Percentiles rank a stretch among this genome's conserved stretches.
Evolutionary conservation across 1,139 yeast genomes (phyloP).

Genomic region (Ashbya aceris): DNA sequence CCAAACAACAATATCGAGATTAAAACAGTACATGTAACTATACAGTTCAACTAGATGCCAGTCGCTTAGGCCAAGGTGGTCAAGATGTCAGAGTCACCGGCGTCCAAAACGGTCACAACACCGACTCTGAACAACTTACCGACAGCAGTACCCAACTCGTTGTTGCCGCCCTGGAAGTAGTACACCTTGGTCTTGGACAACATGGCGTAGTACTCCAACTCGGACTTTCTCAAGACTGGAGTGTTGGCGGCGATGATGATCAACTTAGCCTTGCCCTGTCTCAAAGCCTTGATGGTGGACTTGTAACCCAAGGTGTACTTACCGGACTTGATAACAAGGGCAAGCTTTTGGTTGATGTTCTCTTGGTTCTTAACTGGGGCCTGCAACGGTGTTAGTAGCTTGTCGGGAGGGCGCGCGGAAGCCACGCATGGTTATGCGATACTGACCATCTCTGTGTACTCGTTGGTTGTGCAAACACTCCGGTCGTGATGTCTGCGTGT

Average conservation of each 20-base stretch:
- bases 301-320: conserved; percentile 99
- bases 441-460: conserved; percentile 97
- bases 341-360: conserved; percentile 96
- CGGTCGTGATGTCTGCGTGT: conserved; percentile 47
- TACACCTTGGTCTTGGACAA: conserved; percentile 93
- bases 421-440: not conserved
- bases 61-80: conserved; percentile 30
- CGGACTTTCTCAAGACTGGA: conserved; percentile 99
- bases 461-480: conserved; percentile 55
- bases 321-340: conserved; percentile 98
- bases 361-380: conserved; percentile 93
- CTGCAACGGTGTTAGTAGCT: conserved; percentile 34
- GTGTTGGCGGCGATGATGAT: conserved; percentile 98
- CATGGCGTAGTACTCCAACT: conserved; percentile 99
- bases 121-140: conserved; percentile 99
- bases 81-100: conserved; percentile 99
- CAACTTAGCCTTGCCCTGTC: conserved; percentile 99
- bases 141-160: conserved; percentile 99
- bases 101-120: conserved; percentile 89
- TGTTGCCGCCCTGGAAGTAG: conserved; percentile 99
- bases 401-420: not conserved
- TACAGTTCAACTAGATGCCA: not conserved
- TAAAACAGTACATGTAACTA: no score
- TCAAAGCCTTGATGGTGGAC: conserved; percentile 95
- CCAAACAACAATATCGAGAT: no score